A percentile compares a stretch with the other conserved stretches of the same genome.
phyloP scores from a whole-genome alignment of 2,329 filamentous ascomycete species.

The Mycogone perniciosa region DNA sequence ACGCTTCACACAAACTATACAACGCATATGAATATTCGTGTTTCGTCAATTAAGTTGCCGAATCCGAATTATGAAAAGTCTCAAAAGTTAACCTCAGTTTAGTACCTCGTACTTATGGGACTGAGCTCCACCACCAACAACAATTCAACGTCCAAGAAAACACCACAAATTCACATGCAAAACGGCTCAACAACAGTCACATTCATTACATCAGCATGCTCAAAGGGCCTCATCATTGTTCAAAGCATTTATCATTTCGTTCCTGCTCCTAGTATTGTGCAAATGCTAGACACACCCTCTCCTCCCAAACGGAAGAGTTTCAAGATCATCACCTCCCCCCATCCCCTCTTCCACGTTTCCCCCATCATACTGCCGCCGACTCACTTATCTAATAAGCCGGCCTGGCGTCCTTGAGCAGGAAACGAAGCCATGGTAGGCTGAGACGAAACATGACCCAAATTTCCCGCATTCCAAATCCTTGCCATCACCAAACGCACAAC shows the following conservation, averaged over 20 bases:
- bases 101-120: too few species aligned
- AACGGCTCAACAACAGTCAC: background rate
- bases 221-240: slow-evolving; percentile 3
- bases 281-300: slow-evolving; percentile 29
- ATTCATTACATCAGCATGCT: slow-evolving; percentile 2
- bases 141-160: background rate
- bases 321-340: slow-evolving; percentile 17
- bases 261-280: slow-evolving; percentile 30
- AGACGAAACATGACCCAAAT: background rate
- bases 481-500: slow-evolving; percentile 5
- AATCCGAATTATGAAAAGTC: too few species aligned
- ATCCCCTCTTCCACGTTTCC: slow-evolving; percentile 11
- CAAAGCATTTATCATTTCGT: slow-evolving; percentile 29
- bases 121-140: background rate
- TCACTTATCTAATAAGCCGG: slow-evolving; percentile 13
- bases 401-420: slow-evolving; percentile 14
- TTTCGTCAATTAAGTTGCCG: too few species aligned
- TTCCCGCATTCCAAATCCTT: background rate
- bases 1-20: too few species aligned
- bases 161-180: background rate
- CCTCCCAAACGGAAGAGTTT: slow-evolving; percentile 20
- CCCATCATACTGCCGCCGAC: slow-evolving; percentile 9
- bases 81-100: too few species aligned
- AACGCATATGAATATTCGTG: too few species aligned
- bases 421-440: slow-evolving; percentile 4